Base-by-base conservation (phyloP, 176 grass and related monocot species). In the Tillandsia fasciculata region DNA sequence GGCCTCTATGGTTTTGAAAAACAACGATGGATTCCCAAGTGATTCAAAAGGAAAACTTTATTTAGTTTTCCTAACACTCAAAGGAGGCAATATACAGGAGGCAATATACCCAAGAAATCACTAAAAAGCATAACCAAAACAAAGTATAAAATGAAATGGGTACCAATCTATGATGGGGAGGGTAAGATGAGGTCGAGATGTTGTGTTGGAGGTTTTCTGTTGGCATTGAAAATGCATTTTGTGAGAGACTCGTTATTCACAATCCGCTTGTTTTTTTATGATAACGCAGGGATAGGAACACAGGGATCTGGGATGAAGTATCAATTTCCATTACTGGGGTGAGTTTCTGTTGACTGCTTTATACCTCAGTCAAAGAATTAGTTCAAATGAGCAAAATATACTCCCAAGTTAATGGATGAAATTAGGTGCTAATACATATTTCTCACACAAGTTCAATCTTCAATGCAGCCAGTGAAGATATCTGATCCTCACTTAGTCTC, bases 251-350 rank as follows among this genome's bases (percentile, higher is more conserved):
- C 12, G 76, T 52, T 58, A 12, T 69, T 64, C 29, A 17, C 11
- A 70, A 52, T 51, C 29, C 15, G 14, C 63, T 64, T 50, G 57
- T 71, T 11, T 76, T 76, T n/a, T 74, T 70, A 58, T 64, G 50
- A 28, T 65, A 72, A 27, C 67, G 11, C 74, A 97, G 94, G 79
- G 94, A 97, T 73, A 88, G 94, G 67, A 97, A 97, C 76, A 97
- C 94, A 0, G 94, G 94, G 71, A 97, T 97, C 65, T 92, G 94
- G 94, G 94, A 97, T 92, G 94, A 97, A 85, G 89, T 97, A 28
- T 97, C 94, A 49, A 75, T 97, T 77, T 87, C 77, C 49, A 69
- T 81, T 51, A 87, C 84, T 70, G 89, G 89, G 74, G 94, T 97
- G 75, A 92, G 86, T 53, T 74, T 79, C 52, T 28, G 10, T 50